Percentiles rank a stretch among this genome's conserved stretches.
Conservation (phyloP, 1,284 basidiomycete genomes). For the Boletellus sp. region DNA sequence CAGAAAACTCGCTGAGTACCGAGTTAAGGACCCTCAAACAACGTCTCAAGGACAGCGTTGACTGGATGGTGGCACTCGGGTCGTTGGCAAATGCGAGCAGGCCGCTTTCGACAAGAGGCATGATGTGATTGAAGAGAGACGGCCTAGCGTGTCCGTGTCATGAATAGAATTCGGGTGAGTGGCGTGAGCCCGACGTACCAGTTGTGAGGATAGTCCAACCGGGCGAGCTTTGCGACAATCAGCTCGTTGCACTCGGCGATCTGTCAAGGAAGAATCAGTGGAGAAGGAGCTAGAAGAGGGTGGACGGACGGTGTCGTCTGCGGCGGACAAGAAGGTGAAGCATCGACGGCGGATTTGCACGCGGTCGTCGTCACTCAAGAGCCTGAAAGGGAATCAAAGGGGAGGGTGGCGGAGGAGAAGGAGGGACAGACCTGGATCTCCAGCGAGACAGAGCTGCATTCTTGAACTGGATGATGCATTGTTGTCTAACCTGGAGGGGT, state of each 20-base stretch:
- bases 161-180: background rate
- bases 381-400: slow-evolving; percentile 38
- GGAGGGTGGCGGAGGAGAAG: slow-evolving; percentile 1
- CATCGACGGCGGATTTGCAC: slow-evolving; percentile 55
- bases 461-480: slow-evolving; percentile 81
- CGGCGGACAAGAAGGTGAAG: slow-evolving; percentile 63
- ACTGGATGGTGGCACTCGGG: slow-evolving; percentile 39
- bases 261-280: slow-evolving; percentile 35
- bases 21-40: slow-evolving; percentile 59
- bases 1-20: slow-evolving; percentile 65
- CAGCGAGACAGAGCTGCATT: slow-evolving; percentile 66
- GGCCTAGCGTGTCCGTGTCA: slow-evolving; percentile 45
- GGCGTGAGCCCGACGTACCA: slow-evolving; percentile 47
- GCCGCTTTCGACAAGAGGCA: slow-evolving; percentile 50
- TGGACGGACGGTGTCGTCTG: slow-evolving; percentile 61
- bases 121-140: slow-evolving; percentile 55
- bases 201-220: slow-evolving; percentile 63
- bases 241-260: slow-evolving; percentile 72
- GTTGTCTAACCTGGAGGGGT: slow-evolving; percentile 64
- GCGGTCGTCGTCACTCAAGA: slow-evolving; percentile 64
- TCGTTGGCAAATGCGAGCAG: slow-evolving; percentile 47
- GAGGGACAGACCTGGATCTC: slow-evolving; percentile 56
- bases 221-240: slow-evolving; percentile 66
- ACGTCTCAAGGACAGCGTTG: slow-evolving; percentile 56
- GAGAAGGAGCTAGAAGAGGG: slow-evolving; percentile 1